Evolutionary conservation across 257 asterid species (phyloP).

Genomic region (Capsicum baccatum): DNA sequence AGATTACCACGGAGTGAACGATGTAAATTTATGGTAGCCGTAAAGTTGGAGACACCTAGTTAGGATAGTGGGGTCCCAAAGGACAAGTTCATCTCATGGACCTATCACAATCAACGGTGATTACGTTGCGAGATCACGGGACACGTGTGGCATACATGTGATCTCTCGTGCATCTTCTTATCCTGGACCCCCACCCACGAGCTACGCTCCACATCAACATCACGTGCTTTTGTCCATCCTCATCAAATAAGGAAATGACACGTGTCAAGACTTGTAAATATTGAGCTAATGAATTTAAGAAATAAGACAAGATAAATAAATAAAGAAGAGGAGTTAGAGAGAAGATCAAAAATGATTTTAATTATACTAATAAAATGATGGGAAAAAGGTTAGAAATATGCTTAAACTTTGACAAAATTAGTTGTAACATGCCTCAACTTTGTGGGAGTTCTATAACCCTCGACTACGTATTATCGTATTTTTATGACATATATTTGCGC

Average conservation of each 20-base stretch:
- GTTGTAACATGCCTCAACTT: too few relatives aligned
- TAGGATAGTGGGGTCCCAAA: neutral
- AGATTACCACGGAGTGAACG: too few relatives aligned
- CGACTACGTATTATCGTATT: too few relatives aligned
- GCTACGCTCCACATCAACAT: slow-evolving; percentile 27
- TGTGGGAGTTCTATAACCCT: too few relatives aligned
- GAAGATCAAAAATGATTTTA: neutral
- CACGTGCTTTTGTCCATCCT: slow-evolving; percentile 24
- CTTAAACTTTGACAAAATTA: too few relatives aligned
- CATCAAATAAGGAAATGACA: neutral
- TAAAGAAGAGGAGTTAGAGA: neutral
- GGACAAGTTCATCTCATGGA: slow-evolving; percentile 4
- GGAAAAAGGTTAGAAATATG: too few relatives aligned
- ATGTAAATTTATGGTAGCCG: neutral
- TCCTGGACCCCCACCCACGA: slow-evolving; percentile 48
- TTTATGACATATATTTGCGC: too few relatives aligned
- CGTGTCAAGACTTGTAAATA: neutral
- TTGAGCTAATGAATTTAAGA: neutral
- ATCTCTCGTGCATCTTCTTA: slow-evolving; percentile 44
- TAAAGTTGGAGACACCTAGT: neutral
- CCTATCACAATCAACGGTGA: slow-evolving; percentile 38
- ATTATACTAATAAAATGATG: neutral
- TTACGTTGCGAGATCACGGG: slow-evolving; percentile 30
- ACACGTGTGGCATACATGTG: slow-evolving; percentile 56
- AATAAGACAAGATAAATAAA: neutral